Base-by-base conservation (phyloP, 129 eudicot genomes). In the Lactuca saligna region DNA sequence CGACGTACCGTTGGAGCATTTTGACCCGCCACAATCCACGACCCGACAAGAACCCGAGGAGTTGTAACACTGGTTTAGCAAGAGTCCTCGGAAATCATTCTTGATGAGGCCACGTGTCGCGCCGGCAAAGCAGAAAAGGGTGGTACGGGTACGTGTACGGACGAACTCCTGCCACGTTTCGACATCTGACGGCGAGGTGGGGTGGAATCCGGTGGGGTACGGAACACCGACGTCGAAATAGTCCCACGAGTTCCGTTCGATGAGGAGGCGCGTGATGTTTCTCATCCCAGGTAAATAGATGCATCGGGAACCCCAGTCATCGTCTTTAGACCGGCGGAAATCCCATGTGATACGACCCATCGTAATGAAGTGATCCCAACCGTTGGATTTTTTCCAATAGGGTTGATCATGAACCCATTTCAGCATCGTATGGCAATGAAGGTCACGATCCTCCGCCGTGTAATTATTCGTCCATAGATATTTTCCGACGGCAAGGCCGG, bases 171-270 rank as follows among this genome's bases (percentile, higher is more conserved):
- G 95, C 98, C 98, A 92, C 65, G 46, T 37, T 1, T 63, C 33
- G 25, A 92, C 79, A 33, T 92, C 96, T 11, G 84, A 58, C 8
- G 61, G 63, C 4, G 88, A 73, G 17, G 17, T 56, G 65, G 98
- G 98, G 82, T 92, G 98, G 86, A 92, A 92, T 71, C 98, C 98
- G 56, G 98, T 88, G 74, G 98, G 98, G 71, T 92, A 92, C 17
- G 98, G 98, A 3, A 92, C 95, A 69, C 91, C 98, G 65, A 92
- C 68, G 55, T 92, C 98, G 61, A 89, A 88, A 77, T 84, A 89
- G 80, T 92, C 98, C 98, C 98, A 89, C 8, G 96, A 94, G 71
- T 92, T 83, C 0, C 84, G 81, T 65, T 92, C 98, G 12, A 92
- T 92, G 6, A 92, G 63, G 20, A 92, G 74, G 46, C 98, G 84